Evolutionary conservation across 352 stramenopile species (phyloP).

Genomic region (Phytopythium vexans): DNA sequence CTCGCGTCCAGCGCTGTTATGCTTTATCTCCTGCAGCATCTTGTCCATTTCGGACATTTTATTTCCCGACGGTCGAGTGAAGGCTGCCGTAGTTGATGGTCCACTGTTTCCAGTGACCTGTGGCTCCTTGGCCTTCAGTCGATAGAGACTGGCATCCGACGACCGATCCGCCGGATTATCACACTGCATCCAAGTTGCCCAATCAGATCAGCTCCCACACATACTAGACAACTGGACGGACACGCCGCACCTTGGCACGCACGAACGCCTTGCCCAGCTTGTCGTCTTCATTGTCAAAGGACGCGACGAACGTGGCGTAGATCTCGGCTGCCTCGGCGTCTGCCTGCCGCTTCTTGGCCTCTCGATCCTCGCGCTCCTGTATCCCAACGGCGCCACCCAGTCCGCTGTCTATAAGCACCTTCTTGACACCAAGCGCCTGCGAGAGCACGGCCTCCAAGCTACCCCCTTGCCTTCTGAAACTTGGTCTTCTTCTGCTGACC

Average conservation of each 20-base stretch:
- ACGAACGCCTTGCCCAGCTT: slow-evolving; percentile 66
- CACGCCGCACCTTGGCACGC: slow-evolving; percentile 20
- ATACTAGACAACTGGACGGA: neutral
- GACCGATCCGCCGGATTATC: neutral
- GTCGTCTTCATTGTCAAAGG: slow-evolving; percentile 79
- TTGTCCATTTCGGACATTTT: slow-evolving; percentile 64
- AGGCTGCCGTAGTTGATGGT: too few relatives aligned
- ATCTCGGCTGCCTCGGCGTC: slow-evolving; percentile 86
- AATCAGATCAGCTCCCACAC: neutral
- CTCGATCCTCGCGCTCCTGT: slow-evolving; percentile 72
- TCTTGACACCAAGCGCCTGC: slow-evolving; percentile 4
- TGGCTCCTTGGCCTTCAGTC: slow-evolving; percentile 21
- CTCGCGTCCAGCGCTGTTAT: slow-evolving; percentile 31
- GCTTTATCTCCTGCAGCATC: slow-evolving; percentile 73
- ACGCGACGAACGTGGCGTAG: slow-evolving; percentile 89
- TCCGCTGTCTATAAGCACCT: too few relatives aligned
- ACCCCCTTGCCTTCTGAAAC: slow-evolving; percentile 67
- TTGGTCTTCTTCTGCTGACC: slow-evolving; percentile 85
- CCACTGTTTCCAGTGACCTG: too few relatives aligned
- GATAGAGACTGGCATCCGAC: slow-evolving; percentile 18
- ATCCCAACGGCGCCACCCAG: neutral
- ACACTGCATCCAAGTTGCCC: too few relatives aligned
- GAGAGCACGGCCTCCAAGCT: neutral
- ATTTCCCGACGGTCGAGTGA: too few relatives aligned
- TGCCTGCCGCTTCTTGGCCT: slow-evolving; percentile 78